Conservation (phyloP, 305 asterid genomes). For the Fraxinus sp. region DNA sequence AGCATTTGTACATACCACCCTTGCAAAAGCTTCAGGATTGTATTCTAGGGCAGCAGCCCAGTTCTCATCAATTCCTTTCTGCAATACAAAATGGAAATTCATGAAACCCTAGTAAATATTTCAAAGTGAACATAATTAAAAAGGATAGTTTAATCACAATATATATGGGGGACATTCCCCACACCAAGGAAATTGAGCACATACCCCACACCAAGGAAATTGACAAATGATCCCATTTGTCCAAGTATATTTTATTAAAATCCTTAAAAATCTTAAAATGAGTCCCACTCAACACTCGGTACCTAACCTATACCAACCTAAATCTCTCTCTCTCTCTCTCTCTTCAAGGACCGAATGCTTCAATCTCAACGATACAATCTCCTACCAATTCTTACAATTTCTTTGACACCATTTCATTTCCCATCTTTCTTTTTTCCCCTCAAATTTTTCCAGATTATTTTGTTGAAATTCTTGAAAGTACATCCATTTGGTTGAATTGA, state of each 20-base stretch:
- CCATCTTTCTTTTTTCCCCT: too few species aligned
- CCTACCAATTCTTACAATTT: background rate
- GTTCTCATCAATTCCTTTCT: conserved; percentile 98
- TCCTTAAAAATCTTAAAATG: background rate
- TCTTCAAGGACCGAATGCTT: background rate
- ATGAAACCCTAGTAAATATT: conserved; percentile 1
- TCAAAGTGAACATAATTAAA: background rate
- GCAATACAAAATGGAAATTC: conserved; percentile 26
- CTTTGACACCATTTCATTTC: background rate
- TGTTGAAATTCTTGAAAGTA: background rate
- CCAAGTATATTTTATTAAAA: background rate
- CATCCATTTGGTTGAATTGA: background rate
- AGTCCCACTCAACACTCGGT: background rate
- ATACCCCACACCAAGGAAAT: too few species aligned
- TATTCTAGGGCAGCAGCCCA: conserved; percentile 95
- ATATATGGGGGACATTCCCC: background rate
- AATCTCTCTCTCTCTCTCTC: background rate
- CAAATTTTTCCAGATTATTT: background rate
- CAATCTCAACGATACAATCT: background rate
- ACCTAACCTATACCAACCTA: too few species aligned
- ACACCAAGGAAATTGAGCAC: background rate
- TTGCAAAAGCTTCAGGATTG: conserved; percentile 95
- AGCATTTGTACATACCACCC: conserved; percentile 67
- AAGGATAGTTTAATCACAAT: background rate
- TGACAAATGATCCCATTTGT: background rate